Evolutionary conservation across 495 filamentous ascomycete genomes (phyloP).

Genomic region (Darksidea phi): DNA sequence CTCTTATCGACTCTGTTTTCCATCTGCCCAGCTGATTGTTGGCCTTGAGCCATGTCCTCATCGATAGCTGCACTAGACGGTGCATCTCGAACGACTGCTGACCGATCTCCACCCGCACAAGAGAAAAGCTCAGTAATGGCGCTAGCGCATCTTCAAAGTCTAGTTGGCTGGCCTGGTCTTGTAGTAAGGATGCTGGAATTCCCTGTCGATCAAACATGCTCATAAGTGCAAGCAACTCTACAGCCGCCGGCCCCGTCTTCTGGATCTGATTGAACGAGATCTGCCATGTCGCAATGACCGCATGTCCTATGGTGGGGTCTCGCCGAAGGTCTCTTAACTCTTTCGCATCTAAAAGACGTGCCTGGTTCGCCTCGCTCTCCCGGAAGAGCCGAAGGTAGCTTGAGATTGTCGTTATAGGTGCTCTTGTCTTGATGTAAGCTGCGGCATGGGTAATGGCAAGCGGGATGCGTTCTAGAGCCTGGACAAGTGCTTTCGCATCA

Average conservation of each 20-base stretch:
- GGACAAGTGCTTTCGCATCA: constrained; percentile 17
- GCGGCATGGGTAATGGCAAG: constrained; percentile 27
- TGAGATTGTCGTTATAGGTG: constrained; percentile 7
- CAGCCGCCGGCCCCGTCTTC: constrained; percentile 4
- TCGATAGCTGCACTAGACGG: constrained; percentile 18
- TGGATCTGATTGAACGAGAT: constrained; percentile 18
- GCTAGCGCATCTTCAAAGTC: constrained; percentile 11
- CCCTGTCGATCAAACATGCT: constrained; percentile 21
- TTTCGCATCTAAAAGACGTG: constrained; percentile 4
- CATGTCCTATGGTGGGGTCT: constrained; percentile 1
- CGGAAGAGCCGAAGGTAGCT: constrained; percentile 10
- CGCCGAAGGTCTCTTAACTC: constrained; percentile 5
- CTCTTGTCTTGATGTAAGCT: constrained; percentile 21
- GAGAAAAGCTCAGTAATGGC: constrained; percentile 8
- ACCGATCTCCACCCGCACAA: constrained; percentile 1
- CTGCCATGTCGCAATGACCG: constrained; percentile 16
- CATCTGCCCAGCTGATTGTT: constrained; percentile 1
- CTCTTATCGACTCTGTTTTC: constrained; percentile 8
- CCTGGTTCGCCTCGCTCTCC: constrained; percentile 6
- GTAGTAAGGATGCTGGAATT: constrained; percentile 9
- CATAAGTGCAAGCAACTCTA: constrained; percentile 13
- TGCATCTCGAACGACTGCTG: constrained; percentile 15
- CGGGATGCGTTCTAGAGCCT: constrained; percentile 24
- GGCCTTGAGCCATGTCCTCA: constrained; percentile 12
- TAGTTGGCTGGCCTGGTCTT: background rate